Evolutionary conservation across 768 basidiomycete genomes (phyloP).

Genomic region (Rhodotorula paludigena): DNA sequence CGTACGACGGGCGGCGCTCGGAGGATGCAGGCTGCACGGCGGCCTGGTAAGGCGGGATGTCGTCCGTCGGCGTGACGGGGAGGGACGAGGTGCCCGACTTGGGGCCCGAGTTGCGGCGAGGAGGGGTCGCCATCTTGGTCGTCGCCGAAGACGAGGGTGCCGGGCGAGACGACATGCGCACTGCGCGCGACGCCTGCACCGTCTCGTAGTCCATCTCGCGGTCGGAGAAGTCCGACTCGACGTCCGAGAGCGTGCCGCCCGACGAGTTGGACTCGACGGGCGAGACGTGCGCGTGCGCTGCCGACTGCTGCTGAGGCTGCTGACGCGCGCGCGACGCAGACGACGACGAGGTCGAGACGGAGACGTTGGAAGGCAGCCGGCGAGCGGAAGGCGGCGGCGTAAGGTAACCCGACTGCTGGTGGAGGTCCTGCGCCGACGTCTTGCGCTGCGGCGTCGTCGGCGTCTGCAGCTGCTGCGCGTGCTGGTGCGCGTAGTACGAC

Average conservation of each 20-base stretch:
- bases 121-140: constrained; percentile 2
- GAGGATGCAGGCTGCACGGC: background rate
- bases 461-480: constrained; percentile 1
- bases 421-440: background rate
- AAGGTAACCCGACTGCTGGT: constrained; percentile 15
- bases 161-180: background rate
- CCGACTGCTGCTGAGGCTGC: background rate
- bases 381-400: constrained; percentile 33
- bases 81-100: constrained; percentile 2
- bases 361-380: background rate
- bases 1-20: background rate
- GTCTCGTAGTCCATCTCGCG: constrained; percentile 9
- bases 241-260: constrained; percentile 32
- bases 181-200: background rate
- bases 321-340: background rate
- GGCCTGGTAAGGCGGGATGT: constrained; percentile 20
- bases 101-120: background rate
- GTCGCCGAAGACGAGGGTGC: background rate
- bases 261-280: constrained; percentile 27
- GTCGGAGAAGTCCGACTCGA: constrained; percentile 18
- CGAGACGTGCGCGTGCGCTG: constrained; percentile 4
- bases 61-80: constrained; percentile 36
- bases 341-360: background rate
- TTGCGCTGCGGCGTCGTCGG: constrained; percentile 1
- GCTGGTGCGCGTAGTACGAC: constrained; percentile 4